phyloP scores from a whole-genome alignment of 805 yeast genomes.

The Yarrowia sp. region DNA sequence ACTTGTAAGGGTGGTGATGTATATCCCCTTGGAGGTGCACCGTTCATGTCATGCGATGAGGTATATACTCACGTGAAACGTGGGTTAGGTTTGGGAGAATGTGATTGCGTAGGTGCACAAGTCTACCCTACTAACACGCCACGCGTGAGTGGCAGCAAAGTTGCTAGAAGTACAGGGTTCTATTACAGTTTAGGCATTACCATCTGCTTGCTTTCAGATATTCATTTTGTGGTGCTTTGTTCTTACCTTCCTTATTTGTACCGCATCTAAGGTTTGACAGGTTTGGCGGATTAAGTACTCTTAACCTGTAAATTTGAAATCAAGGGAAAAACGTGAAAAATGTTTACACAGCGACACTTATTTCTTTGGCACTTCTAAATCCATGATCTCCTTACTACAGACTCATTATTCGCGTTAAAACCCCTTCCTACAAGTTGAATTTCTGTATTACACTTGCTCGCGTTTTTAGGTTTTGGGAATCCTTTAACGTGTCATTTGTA shows the following conservation, averaged over 20 bases:
- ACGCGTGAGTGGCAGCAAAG: too few relatives aligned
- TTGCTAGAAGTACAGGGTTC: too few relatives aligned
- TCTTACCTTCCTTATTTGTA: too few relatives aligned
- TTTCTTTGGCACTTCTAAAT: too few relatives aligned
- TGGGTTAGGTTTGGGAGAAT: constrained; percentile 20
- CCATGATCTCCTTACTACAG: too few relatives aligned
- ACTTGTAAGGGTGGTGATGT: not conserved
- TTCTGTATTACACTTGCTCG: not conserved
- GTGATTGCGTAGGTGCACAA: not conserved
- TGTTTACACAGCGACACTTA: too few relatives aligned
- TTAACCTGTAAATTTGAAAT: not conserved
- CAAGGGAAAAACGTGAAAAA: too few relatives aligned
- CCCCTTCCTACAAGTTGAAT: not conserved
- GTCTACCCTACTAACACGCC: not conserved
- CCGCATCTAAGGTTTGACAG: too few relatives aligned
- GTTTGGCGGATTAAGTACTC: not conserved
- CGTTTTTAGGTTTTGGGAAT: constrained; percentile 7
- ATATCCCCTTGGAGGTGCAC: not conserved
- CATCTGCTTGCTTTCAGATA: too few relatives aligned
- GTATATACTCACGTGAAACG: constrained; percentile 5
- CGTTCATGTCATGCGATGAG: constrained; percentile 21
- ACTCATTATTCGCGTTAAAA: not conserved
- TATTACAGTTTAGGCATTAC: too few relatives aligned
- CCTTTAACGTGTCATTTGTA: constrained; percentile 21
- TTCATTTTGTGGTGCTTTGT: too few relatives aligned